Percentiles rank a stretch among this genome's conserved stretches.
Conservation (phyloP, 2,329 filamentous ascomycete species). For the Leptographium lundbergii region DNA sequence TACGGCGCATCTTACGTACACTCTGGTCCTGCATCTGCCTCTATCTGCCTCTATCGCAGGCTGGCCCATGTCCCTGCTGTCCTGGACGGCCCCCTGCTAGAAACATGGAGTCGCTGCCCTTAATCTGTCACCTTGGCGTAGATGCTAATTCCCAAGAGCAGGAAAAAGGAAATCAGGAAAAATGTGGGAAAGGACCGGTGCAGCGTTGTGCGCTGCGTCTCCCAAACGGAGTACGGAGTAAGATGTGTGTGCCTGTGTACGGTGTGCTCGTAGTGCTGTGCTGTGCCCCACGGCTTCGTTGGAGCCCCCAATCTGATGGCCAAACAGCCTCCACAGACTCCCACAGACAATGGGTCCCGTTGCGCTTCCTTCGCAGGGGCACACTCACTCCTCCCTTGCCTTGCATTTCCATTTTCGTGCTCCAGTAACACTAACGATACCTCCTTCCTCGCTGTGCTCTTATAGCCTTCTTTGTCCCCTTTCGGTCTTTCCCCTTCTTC, state of each 20-base stretch:
- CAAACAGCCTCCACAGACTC: background rate
- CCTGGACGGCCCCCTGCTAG: background rate
- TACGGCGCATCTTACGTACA: too few species aligned
- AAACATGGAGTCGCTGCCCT: background rate
- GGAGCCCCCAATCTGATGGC: background rate
- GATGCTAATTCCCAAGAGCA: background rate
- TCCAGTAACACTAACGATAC: background rate
- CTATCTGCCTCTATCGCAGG: too few species aligned
- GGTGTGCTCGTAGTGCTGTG: background rate
- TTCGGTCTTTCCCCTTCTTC: background rate
- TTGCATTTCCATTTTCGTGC: background rate
- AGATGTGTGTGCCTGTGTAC: background rate
- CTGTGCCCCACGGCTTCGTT: background rate
- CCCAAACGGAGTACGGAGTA: too few species aligned
- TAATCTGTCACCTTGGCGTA: background rate
- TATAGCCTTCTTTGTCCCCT: background rate
- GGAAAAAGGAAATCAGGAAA: background rate
- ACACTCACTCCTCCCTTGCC: background rate
- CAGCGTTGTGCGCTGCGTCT: background rate
- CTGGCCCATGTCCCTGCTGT: too few species aligned
- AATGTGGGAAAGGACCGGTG: background rate
- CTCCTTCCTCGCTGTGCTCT: background rate
- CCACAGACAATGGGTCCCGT: background rate
- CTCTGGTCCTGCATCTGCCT: too few species aligned
- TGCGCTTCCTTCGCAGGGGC: background rate